Evolutionary conservation across 805 yeast genomes (phyloP), one percentile per base, ranked within the genome.

Genomic region (Wickerhamiella bombiphila): DNA sequence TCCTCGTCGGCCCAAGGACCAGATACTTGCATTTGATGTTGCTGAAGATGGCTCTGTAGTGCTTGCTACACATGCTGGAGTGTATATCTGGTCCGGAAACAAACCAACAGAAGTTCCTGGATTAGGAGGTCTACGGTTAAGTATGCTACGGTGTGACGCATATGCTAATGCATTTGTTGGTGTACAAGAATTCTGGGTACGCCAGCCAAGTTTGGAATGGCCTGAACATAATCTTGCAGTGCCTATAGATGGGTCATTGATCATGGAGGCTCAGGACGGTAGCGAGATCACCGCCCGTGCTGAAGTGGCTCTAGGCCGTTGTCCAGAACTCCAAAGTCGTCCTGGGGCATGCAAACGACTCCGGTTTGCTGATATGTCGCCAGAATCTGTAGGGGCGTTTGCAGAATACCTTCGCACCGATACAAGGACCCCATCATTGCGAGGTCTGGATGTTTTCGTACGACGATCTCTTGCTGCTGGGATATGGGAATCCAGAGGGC

Each of bases 11-110:
- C 26, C 42, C 3, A 31, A 33, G 29, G 51, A 47, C 25, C 34
- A 24, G 13, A 35, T 46, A 1, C 4, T 18, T 0, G 8, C 42
- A 7, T 50, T 46, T 26, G 51, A 45, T 20, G 36, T 49, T 6
- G 35, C 43, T 4, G 49, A 41, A 7, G 39, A 36, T 15, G 54
- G 54, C 11, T 15, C 19, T 0, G 48, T 37, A 9, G 38, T 50
- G 2, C 34, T 50, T 1, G 39, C 49, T 13, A 50, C 54, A 1
- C 31, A 21, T 19, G n/a, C 44, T 3, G 40, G 44, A n/a, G 43
- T 42, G 4, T 47, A 44, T 29, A 37, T 38, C 8, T 36, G 46
- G 34, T 46, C 45, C 14, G 46, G 41, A 7, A 17, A 29, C 3
- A 38, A 40, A 3, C 3, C 41, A 9, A 18, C 6, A 14, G 50